Base-by-base conservation (phyloP, 2,329 filamentous ascomycete species). In the Chaetomium sp. region DNA sequence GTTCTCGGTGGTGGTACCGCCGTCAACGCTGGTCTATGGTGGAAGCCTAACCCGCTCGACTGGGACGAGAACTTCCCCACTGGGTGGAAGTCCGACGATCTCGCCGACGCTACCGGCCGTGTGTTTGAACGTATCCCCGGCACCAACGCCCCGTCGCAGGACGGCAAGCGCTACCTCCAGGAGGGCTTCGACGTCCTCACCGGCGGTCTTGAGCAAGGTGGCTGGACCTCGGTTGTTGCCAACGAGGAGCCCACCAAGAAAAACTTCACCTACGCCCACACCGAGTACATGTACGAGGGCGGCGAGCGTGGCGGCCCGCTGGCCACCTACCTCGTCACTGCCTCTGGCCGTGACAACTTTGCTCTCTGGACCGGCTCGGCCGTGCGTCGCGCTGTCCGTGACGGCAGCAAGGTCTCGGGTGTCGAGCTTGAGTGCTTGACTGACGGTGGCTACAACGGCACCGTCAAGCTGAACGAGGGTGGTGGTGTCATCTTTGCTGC, bases 61-160 rank as follows among this genome's bases (percentile, higher is more conserved):
- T 90, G 86, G 74, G 84, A 90, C 66, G 77, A 80, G 67, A 86
- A 87, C 68, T 91, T 88, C 72, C 87, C 87, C 0, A 61, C 72
- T 1, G 87, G 86, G 35, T 91, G 87, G 87, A 84, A 86, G 69
- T 76, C 81, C 14, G 67, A 71, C 5, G 85, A 89, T 62, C 79
- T 89, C 66, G 71, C 72, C 57, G 67, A 72, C 32, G 80, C 86
- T 1, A 80, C 84, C 5, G 70, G 79, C 34, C 78, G 81, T 43
- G 81, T 86, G 6, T 90, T 89, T 67, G 72, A 75, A 38, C 79
- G 85, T n/a, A 89, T 89, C 59, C 85, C 85, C 0, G 86, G 86
- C 36, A 89, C 85, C 0, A 80, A 80, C 46, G 72, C 74, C 45
- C 86, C 87, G 0, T 89, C 85, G 0, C 72, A 74, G 62, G 86